Evolutionary conservation across 2,329 filamentous ascomycete species (phyloP).

Genomic region (Myriangium duriaei): DNA sequence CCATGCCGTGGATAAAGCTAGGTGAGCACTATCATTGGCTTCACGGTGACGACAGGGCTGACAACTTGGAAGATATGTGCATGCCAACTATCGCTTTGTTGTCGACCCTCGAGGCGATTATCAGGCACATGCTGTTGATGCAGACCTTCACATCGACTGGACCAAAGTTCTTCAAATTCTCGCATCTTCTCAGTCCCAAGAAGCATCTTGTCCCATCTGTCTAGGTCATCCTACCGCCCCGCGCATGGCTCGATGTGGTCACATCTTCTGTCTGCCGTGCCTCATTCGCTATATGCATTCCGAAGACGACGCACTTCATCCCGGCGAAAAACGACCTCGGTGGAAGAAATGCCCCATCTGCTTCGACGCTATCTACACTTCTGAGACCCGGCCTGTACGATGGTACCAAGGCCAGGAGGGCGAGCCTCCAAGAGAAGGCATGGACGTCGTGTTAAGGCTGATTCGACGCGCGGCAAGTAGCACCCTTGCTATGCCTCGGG

Average conservation of each 20-base stretch:
- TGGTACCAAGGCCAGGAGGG: conserved; percentile 87
- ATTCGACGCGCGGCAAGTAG: conserved; percentile 70
- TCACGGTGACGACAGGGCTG: conserved; percentile 5
- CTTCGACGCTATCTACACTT: conserved; percentile 84
- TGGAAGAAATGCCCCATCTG: conserved; percentile 98
- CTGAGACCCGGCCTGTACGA: conserved; percentile 75
- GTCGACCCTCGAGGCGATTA: conserved; percentile 76
- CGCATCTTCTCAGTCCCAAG: conserved; percentile 78
- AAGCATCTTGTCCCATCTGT: conserved; percentile 85
- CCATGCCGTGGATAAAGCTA: conserved; percentile 80
- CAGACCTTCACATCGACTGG: conserved; percentile 87
- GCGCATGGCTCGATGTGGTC: conserved; percentile 91
- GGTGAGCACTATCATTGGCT: conserved; percentile 35
- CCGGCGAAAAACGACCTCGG: conserved; percentile 54
- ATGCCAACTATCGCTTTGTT: conserved; percentile 96
- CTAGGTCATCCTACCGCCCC: conserved; percentile 85
- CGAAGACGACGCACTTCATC: conserved; percentile 49
- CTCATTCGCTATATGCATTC: conserved; percentile 93
- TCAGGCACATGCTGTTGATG: conserved; percentile 65
- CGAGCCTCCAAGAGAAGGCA: conserved; percentile 65
- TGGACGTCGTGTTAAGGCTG: conserved; percentile 78
- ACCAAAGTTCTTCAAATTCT: conserved; percentile 79
- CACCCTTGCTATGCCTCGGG: conserved; percentile 76
- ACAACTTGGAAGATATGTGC: conserved; percentile 52
- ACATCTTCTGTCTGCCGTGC: conserved; percentile 92